phyloP scores from a whole-genome alignment of 1,139 yeast species.

The Saccharomyces uvarum region DNA sequence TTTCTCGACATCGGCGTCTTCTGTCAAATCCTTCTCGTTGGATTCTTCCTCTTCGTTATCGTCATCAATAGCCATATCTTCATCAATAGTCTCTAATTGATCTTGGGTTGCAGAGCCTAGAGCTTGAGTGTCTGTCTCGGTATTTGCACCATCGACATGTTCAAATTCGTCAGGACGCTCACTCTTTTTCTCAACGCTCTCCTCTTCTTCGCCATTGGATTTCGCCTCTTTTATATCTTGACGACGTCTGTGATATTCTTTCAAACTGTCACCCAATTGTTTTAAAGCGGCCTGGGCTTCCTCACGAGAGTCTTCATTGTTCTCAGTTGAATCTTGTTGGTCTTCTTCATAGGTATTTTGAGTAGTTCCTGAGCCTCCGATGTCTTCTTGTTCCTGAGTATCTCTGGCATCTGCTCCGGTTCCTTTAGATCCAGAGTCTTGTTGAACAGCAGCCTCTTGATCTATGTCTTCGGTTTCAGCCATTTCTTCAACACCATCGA shows the following conservation, averaged over 20 bases:
- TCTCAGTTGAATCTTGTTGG: conserved; percentile 28
- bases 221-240: conserved; percentile 68
- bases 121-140: conserved; percentile 79
- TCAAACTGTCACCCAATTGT: conserved; percentile 82
- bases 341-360: conserved; percentile 40
- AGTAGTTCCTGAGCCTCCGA: conserved; percentile 66
- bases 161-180: conserved; percentile 83
- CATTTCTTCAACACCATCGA: conserved; percentile 41
- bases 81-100: conserved; percentile 69
- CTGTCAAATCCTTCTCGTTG: conserved; percentile 32
- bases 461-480: conserved; percentile 51
- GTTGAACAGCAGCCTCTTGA: conserved; percentile 62
- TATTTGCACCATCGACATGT: conserved; percentile 78
- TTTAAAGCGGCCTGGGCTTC: conserved; percentile 75
- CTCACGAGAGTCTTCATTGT: conserved; percentile 58
- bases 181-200: conserved; percentile 46
- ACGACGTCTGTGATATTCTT: conserved; percentile 85
- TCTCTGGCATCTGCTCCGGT: conserved; percentile 72
- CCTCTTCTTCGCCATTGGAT: conserved; percentile 38
- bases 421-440: conserved; percentile 62
- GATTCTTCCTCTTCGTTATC: conserved; percentile 37
- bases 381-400: conserved; percentile 57
- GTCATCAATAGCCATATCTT: conserved; percentile 80
- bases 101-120: conserved; percentile 84
- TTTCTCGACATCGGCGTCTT: conserved; percentile 16